phyloP scores from a whole-genome alignment of 176 grass and related monocot species.

The Coix lacrymajobi region DNA sequence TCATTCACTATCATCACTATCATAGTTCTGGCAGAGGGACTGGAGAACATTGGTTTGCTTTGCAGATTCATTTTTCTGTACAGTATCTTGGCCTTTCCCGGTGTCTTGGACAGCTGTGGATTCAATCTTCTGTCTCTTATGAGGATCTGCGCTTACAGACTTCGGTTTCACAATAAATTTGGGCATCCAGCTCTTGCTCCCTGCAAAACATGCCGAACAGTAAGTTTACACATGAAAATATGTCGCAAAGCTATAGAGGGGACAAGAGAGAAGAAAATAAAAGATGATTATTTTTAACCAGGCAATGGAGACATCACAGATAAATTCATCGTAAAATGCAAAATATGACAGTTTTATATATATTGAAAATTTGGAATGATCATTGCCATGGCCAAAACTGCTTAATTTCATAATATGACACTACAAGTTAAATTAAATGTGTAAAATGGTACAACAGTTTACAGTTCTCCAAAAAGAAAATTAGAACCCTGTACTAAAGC shows the following conservation, averaged over 20 bases:
- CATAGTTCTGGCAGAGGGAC: slow-evolving; percentile 40
- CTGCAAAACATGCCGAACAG: slow-evolving; percentile 11
- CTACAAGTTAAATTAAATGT: neutral
- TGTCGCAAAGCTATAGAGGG: neutral
- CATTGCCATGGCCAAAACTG: neutral
- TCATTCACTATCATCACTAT: slow-evolving; percentile 41
- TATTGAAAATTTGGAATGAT: neutral
- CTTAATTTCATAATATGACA: neutral
- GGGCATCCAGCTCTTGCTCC: slow-evolving; percentile 31
- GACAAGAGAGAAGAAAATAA: neutral
- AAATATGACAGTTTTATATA: neutral
- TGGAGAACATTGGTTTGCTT: slow-evolving; percentile 44
- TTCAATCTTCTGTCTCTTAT: slow-evolving; percentile 35
- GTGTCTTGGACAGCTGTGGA: neutral
- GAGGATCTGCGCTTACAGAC: neutral
- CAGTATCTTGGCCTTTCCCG: neutral
- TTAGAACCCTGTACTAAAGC: neutral
- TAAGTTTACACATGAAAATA: slow-evolving; percentile 7
- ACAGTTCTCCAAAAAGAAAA: neutral
- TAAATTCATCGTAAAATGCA: neutral
- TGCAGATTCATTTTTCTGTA: neutral
- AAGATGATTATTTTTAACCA: neutral
- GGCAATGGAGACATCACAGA: neutral
- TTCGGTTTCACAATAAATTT: slow-evolving; percentile 51
- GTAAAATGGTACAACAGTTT: neutral